Evolutionary conservation across 2,329 filamentous ascomycete genomes (phyloP).

Genomic region (Fusarium mexicanum): DNA sequence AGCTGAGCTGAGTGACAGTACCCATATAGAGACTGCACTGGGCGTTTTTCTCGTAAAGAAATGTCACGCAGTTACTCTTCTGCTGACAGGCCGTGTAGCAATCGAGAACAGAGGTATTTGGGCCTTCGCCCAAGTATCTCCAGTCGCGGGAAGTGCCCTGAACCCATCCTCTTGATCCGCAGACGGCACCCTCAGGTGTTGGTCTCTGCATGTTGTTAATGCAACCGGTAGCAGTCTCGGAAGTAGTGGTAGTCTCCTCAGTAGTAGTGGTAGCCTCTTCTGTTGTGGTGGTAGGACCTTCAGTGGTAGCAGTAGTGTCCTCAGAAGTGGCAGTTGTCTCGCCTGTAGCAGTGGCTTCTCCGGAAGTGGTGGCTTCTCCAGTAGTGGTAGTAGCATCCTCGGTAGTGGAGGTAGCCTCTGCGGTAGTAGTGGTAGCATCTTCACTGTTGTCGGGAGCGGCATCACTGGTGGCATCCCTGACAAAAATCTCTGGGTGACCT

Average conservation of each 20-base stretch:
- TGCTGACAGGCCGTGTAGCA: not conserved
- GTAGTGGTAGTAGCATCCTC: not conserved
- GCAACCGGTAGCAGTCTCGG: not conserved
- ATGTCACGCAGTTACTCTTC: not conserved
- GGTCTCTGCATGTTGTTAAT: not conserved
- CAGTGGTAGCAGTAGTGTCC: not conserved
- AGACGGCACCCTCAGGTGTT: not conserved
- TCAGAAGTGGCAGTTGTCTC: not conserved
- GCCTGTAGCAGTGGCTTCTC: not conserved
- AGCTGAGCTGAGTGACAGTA: not conserved
- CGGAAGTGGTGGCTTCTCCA: not conserved
- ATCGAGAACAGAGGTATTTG: not conserved
- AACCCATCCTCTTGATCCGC: not conserved
- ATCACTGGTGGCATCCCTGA: not conserved
- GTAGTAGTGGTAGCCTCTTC: not conserved
- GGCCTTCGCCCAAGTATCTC: not conserved
- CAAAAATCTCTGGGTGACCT: not conserved
- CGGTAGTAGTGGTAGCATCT: not conserved
- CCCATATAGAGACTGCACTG: not conserved
- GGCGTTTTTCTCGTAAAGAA: accelerated
- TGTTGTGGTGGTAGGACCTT: not conserved
- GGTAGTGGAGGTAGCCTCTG: not conserved
- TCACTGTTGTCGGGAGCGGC: not conserved
- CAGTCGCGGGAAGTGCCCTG: not conserved
- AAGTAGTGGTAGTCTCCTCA: not conserved